A percentile compares a stretch with the other conserved stretches of the same genome.
Evolutionary conservation across 2,329 filamentous ascomycete genomes (phyloP).

Genomic region (Penicillium expansum): DNA sequence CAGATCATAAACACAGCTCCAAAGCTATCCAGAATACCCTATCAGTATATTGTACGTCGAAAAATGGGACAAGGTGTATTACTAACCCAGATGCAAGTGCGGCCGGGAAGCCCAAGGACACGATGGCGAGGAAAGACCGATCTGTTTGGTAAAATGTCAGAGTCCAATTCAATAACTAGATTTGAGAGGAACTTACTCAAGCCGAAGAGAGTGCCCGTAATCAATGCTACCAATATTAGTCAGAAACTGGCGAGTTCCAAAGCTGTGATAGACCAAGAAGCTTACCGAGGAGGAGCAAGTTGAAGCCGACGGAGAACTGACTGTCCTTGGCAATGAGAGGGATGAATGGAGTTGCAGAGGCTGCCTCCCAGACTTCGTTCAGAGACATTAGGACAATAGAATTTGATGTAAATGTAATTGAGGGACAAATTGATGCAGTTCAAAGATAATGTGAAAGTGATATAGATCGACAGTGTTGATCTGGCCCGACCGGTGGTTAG

Average conservation of each 20-base stretch:
- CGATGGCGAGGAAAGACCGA: slow-evolving; percentile 73
- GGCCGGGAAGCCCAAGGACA: slow-evolving; percentile 77
- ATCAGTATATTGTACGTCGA: slow-evolving; percentile 9
- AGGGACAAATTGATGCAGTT: slow-evolving; percentile 4
- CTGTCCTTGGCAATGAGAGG: slow-evolving; percentile 75
- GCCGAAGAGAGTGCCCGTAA: slow-evolving; percentile 75
- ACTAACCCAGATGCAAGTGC: slow-evolving; percentile 86
- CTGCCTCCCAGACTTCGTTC: slow-evolving; percentile 89
- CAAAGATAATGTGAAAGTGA: not conserved
- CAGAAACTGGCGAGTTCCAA: slow-evolving; percentile 4
- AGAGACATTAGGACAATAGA: slow-evolving; percentile 57
- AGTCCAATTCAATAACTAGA: not conserved
- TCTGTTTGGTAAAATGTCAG: slow-evolving; percentile 53
- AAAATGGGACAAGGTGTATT: slow-evolving; percentile 19
- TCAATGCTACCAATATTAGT: slow-evolving; percentile 50
- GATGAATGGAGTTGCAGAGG: slow-evolving; percentile 79
- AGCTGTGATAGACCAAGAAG: slow-evolving; percentile 19
- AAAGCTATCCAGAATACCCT: slow-evolving; percentile 58
- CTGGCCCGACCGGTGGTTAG: slow-evolving; percentile 19
- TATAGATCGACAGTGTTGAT: slow-evolving; percentile 15
- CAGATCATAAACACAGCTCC: slow-evolving; percentile 99
- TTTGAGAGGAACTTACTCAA: slow-evolving; percentile 63
- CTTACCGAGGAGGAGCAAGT: slow-evolving; percentile 65
- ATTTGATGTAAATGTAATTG: not conserved
- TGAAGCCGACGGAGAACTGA: slow-evolving; percentile 80